Evolutionary conservation across 2,329 filamentous ascomycete species (phyloP), one percentile per base, ranked within the genome.

Genomic region (Colletotrichum karsti): DNA sequence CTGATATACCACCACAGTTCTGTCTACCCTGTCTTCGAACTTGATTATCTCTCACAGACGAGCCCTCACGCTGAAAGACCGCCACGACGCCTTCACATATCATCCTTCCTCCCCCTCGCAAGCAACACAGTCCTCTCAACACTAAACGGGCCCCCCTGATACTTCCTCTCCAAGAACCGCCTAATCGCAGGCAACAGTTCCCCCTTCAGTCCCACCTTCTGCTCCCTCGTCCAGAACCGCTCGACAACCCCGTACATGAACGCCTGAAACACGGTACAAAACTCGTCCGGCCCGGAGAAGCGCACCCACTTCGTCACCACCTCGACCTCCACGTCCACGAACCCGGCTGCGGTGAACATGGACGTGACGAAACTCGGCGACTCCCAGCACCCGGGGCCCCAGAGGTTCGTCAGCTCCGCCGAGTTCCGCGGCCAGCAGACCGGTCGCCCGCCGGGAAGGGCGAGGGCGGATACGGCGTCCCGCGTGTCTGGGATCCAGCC

Each of bases 81-180:
- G 10, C 15, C 7, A 15, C 5, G 4, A 35, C 33, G 33, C 12
- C 10, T 9, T 56, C 13, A 56, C 7, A 56, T 3, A 7, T 56
- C 35, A 18, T 50, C 50, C 60, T 63, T 63, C 13, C 30, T 22
- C n/a, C 60, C 60, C 41, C 51, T 48, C 20, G 41, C 41, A 42
- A 63, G 42, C 50, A 63, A 20, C 7, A 56, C 48, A 7, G 51
- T 50, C 41, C 51, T 63, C 51, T 63, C 60, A n/a, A 56, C 41
- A 7, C 18, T 24, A 22, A 63, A 56, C 41, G 50, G 30, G 2
- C 22, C 15, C 5, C 51, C 51, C 12, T 41, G 41, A 18, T 63
- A 56, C 33, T 63, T 63, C 18, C 44, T 20, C 41, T 50, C 51
- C 60, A 63, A 12, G 13, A 30, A 63, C 20, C 18, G 10, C 37